Percentiles rank a stretch among this genome's conserved stretches.
Evolutionary conservation across 176 grass and related monocot species (phyloP).

Genomic region (Phoenix roebelenii): DNA sequence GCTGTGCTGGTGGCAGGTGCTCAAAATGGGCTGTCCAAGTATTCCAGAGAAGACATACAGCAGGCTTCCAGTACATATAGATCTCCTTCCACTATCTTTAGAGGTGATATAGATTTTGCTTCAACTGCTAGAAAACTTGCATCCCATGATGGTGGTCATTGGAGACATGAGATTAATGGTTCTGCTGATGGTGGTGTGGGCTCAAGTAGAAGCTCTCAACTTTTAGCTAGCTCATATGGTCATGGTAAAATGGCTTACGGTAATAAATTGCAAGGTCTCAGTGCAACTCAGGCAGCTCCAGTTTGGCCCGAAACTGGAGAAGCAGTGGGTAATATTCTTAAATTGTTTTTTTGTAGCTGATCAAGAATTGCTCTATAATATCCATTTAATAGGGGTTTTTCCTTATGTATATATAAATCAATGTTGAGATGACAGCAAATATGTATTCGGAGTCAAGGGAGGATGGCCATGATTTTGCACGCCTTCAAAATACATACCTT

Average conservation of each 20-base stretch:
- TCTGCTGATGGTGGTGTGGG: slow-evolving; percentile 43
- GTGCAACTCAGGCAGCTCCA: slow-evolving; percentile 13
- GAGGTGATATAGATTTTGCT: slow-evolving; percentile 51
- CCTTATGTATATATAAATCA: slow-evolving; percentile 15
- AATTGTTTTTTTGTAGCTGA: not conserved
- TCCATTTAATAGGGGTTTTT: too few relatives aligned
- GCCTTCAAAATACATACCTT: slow-evolving; percentile 55
- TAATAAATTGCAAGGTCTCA: slow-evolving; percentile 24
- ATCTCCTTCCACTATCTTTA: slow-evolving; percentile 40
- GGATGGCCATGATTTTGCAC: slow-evolving; percentile 59
- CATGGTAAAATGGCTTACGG: slow-evolving; percentile 40
- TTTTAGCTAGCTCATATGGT: slow-evolving; percentile 42
- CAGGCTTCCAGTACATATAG: slow-evolving; percentile 30
- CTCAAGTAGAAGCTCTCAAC: slow-evolving; percentile 72
- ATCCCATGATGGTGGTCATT: slow-evolving; percentile 38
- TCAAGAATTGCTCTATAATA: too few relatives aligned
- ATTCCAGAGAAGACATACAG: slow-evolving; percentile 37
- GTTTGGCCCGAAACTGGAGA: slow-evolving; percentile 67
- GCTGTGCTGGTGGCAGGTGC: slow-evolving; percentile 36
- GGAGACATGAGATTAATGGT: slow-evolving; percentile 50
- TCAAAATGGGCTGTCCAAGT: slow-evolving; percentile 50
- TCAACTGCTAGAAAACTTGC: slow-evolving; percentile 46
- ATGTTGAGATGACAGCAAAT: slow-evolving; percentile 51
- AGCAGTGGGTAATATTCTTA: slow-evolving; percentile 51
- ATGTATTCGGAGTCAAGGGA: slow-evolving; percentile 64